phyloP scores from a whole-genome alignment of 2,329 filamentous ascomycete genomes.

The Aspergillus tanneri region DNA sequence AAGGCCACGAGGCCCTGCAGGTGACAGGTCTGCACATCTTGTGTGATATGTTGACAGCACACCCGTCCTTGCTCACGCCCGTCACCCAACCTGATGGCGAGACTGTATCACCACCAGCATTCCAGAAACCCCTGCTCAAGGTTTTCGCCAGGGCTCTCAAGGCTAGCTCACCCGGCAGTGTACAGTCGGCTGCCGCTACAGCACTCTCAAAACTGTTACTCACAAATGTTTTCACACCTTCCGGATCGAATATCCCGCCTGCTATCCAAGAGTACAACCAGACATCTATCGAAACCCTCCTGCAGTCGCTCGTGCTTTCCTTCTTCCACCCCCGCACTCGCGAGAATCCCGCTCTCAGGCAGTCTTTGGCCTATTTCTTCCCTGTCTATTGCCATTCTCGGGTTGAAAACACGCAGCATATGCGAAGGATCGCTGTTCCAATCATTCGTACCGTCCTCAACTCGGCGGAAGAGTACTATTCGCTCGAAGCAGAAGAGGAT shows the following conservation, averaged over 20 bases:
- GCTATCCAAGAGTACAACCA: conserved; percentile 49
- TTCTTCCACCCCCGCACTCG: conserved; percentile 87
- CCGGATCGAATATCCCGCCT: conserved; percentile 54
- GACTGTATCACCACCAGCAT: conserved; percentile 51
- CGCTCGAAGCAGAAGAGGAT: conserved; percentile 69
- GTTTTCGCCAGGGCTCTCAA: conserved; percentile 82
- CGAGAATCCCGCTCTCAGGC: conserved; percentile 76
- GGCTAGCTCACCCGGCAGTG: conserved; percentile 65
- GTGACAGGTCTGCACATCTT: conserved; percentile 88
- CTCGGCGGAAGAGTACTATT: conserved; percentile 61
- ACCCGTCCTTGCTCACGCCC: conserved; percentile 72
- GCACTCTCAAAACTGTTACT: conserved; percentile 85
- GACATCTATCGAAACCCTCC: conserved; percentile 66
- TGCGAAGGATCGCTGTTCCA: conserved; percentile 71
- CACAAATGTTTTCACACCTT: conserved; percentile 64
- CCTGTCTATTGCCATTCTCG: conserved; percentile 91
- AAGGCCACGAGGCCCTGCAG: conserved; percentile 86
- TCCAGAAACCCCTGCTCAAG: conserved; percentile 69
- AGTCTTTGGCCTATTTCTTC: conserved; percentile 88
- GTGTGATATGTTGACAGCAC: conserved; percentile 86
- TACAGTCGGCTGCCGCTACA: conserved; percentile 77
- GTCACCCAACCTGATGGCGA: conserved; percentile 45
- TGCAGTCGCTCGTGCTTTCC: conserved; percentile 77
- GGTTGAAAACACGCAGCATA: conserved; percentile 75
- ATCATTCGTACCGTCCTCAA: conserved; percentile 68